A percentile compares a stretch with the other conserved stretches of the same genome.
Evolutionary conservation across 768 basidiomycete species (phyloP).

Genomic region (Calocera cornea): DNA sequence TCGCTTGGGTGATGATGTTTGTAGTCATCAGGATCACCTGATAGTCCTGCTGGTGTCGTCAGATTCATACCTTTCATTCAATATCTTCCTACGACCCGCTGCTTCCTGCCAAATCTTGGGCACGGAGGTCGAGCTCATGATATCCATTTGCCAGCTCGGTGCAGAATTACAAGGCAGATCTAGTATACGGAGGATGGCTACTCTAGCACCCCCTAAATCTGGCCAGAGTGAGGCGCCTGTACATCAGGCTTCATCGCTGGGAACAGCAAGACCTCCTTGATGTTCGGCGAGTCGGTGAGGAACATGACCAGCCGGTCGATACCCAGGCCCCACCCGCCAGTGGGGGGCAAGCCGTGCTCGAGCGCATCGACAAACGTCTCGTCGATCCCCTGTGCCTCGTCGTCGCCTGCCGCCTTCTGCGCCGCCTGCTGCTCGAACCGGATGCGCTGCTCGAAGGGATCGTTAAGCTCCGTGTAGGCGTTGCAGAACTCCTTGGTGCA

Average conservation of each 20-base stretch:
- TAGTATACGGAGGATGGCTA: too few relatives aligned
- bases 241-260: slow-evolving; percentile 83
- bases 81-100: too few relatives aligned
- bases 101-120: too few relatives aligned
- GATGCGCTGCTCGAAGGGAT: slow-evolving; percentile 89
- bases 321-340: slow-evolving; percentile 93
- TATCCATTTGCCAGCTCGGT: not conserved
- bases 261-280: slow-evolving; percentile 94
- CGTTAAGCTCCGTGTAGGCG: slow-evolving; percentile 98
- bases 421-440: slow-evolving; percentile 89
- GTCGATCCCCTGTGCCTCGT: slow-evolving; percentile 94
- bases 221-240: not conserved
- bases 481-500: slow-evolving; percentile 98
- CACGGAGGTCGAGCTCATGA: too few relatives aligned
- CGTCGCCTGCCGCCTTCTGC: slow-evolving; percentile 95
- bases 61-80: too few relatives aligned
- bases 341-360: slow-evolving; percentile 94
- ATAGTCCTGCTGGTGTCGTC: not conserved
- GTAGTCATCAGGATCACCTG: slow-evolving; percentile 6
- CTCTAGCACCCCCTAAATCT: not conserved
- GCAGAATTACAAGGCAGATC: not conserved
- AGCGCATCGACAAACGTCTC: slow-evolving; percentile 95
- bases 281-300: slow-evolving; percentile 91
- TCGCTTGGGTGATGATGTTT: slow-evolving; percentile 27
- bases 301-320: slow-evolving; percentile 98